Conservation (phyloP, 2,329 filamentous ascomycete species). For the Aspergillus sp. region DNA sequence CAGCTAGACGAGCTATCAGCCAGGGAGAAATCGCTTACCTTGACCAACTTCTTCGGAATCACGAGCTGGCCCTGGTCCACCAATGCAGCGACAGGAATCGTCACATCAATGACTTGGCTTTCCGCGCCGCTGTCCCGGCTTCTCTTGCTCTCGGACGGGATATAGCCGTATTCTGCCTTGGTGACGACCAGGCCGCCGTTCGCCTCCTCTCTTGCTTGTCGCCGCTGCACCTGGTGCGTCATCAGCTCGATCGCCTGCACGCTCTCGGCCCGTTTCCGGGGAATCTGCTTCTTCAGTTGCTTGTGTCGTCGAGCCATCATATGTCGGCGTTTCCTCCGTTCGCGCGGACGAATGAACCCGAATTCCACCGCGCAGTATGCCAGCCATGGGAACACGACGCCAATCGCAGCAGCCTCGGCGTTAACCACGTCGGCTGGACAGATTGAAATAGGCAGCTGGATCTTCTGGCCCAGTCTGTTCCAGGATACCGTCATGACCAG, state of each 20-base stretch:
- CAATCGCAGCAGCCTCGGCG: slow-evolving; percentile 25
- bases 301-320: slow-evolving; percentile 27
- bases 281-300: slow-evolving; percentile 26
- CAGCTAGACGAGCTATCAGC: not conserved
- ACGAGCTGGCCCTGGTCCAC: slow-evolving; percentile 34
- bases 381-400: slow-evolving; percentile 30
- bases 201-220: slow-evolving; percentile 26
- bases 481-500: slow-evolving; percentile 32
- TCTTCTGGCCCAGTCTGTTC: slow-evolving; percentile 32
- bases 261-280: slow-evolving; percentile 29
- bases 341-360: slow-evolving; percentile 30
- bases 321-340: slow-evolving; percentile 26
- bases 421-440: slow-evolving; percentile 26
- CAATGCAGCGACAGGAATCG: slow-evolving; percentile 35
- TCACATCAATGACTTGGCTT: slow-evolving; percentile 29
- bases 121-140: slow-evolving; percentile 12
- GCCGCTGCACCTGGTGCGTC: slow-evolving; percentile 29
- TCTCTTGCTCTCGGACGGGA: slow-evolving; percentile 18
- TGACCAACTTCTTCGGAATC: slow-evolving; percentile 25
- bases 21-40: slow-evolving; percentile 21
- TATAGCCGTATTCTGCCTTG: slow-evolving; percentile 33
- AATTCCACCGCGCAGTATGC: slow-evolving; percentile 35
- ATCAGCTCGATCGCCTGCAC: slow-evolving; percentile 32
- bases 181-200: slow-evolving; percentile 31
- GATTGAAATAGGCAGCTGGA: slow-evolving; percentile 31